Base-by-base conservation (phyloP, 2,329 filamentous ascomycete genomes). In the Fusarium poae region DNA sequence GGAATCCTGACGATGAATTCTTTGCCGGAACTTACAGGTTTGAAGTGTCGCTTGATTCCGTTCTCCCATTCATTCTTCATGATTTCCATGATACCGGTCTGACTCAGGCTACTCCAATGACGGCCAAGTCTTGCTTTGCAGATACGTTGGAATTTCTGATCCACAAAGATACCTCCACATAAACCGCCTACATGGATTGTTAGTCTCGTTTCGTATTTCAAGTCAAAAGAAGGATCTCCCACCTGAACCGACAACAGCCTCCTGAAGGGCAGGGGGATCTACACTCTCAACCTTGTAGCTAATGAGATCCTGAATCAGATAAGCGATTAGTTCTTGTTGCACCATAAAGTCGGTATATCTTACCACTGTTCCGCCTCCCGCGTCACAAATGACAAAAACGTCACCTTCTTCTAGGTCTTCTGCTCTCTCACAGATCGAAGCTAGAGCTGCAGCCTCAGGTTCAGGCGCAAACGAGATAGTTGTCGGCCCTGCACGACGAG, bases 351-450 rank as follows among this genome's bases (percentile, higher is more conserved):
- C 3, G 9, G 27, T 2, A 2, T 27, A 27, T 16, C 52, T 23
- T 39, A 49, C 52, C 23, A 56, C 52, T 40, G 52, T 56, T 20
- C 42, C 42, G 1, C 42, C 52, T 7, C 52, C 52, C 2, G 42
- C 52, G 37, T 56, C 52, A 6, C 52, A 56, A 10, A 56, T 40
- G 1, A 56, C 20, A 5, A 46, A 55, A 3, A 55, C 52, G 15
- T 55, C 52, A 6, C 34, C 18, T 2, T 30, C 2, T 5, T 37
- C 37, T 0, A 45, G 16, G 8, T 39, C 13, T 3, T 30, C 21
- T 2, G 30, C 52, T 10, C 39, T 20, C 20, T 56, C 52, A 6
- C 32, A 56, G 8, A 56, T 32, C n/a, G 25, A 39, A 1, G 43
- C 35, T 2, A 56, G 43, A 1, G 52, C 52, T 29, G 50, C 50